phyloP scores from a whole-genome alignment of 2,329 filamentous ascomycete species.

The Mariannaea elegans region DNA sequence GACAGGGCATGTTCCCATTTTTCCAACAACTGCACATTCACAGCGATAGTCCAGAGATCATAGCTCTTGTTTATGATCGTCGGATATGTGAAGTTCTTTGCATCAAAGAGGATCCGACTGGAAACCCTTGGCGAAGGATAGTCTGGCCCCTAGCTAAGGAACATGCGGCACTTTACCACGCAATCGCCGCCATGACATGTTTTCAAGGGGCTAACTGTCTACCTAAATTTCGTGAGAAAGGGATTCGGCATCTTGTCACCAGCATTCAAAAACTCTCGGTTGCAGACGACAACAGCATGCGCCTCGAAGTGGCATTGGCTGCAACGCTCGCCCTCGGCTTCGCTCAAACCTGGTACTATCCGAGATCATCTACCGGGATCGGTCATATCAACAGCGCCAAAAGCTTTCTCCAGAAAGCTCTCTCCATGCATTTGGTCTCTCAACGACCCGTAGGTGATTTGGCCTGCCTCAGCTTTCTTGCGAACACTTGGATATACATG shows the following conservation, averaged over 20 bases:
- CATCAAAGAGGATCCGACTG: conserved; percentile 19
- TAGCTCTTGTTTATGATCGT: conserved; percentile 20
- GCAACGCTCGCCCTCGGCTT: conserved; percentile 18
- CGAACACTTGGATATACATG: conserved; percentile 28
- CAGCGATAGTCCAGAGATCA: conserved; percentile 21
- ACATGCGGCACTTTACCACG: conserved; percentile 24
- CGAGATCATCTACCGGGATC: conserved; percentile 23
- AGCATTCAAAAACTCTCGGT: conserved; percentile 16
- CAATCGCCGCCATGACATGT: conserved; percentile 28
- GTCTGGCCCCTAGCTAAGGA: conserved; percentile 27
- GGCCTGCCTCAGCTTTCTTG: conserved; percentile 17
- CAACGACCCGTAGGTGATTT: neutral
- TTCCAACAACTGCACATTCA: conserved; percentile 12
- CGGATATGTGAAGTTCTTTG: conserved; percentile 23
- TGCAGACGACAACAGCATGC: neutral
- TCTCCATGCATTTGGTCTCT: neutral
- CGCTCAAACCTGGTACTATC: conserved; percentile 27
- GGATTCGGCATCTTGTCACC: conserved; percentile 12
- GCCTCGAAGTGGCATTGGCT: conserved; percentile 16
- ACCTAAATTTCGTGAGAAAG: conserved; percentile 17
- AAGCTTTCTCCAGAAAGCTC: conserved; percentile 11
- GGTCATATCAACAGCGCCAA: conserved; percentile 16
- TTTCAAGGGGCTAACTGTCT: conserved; percentile 20
- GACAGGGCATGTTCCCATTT: conserved; percentile 5
- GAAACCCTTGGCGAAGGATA: conserved; percentile 25